A percentile compares a stretch with the other conserved stretches of the same genome.
These are phyloP conservation scores for Basidiobolus meristosporus DNA, from an alignment of 371 early-diverging fungal genomes.

Conservation along the genomic window DNA sequence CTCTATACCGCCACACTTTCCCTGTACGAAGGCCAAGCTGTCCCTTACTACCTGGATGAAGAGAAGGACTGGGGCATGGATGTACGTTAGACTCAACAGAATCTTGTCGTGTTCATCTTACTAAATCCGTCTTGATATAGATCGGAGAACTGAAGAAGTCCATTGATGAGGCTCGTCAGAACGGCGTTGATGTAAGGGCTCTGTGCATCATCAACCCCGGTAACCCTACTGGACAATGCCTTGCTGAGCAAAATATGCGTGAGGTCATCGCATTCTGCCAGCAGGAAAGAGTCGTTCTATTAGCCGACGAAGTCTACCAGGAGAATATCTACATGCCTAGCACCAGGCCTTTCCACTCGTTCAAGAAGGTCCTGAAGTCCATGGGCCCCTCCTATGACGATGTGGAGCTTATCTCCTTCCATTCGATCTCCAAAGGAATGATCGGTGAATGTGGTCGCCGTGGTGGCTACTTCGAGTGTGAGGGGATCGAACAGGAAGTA, in stretches of 20 bases:
- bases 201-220: slow-evolving; percentile 97
- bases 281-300: slow-evolving; percentile 55
- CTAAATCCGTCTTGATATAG: too few species aligned
- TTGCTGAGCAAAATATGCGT: slow-evolving; percentile 60
- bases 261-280: slow-evolving; percentile 79
- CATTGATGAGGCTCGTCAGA: slow-evolving; percentile 35
- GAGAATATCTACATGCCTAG: slow-evolving; percentile 74
- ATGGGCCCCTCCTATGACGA: slow-evolving; percentile 37
- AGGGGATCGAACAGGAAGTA: slow-evolving; percentile 53
- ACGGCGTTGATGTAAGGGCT: slow-evolving; percentile 76
- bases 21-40: slow-evolving; percentile 57
- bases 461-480: slow-evolving; percentile 92
- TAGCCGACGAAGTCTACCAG: slow-evolving; percentile 98
- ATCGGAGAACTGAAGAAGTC: too few species aligned
- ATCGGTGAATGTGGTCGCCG: slow-evolving; percentile 96
- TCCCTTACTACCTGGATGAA: slow-evolving; percentile 87
- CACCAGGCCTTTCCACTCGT: slow-evolving; percentile 76
- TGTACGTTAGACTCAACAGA: slow-evolving; percentile 31
- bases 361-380: slow-evolving; percentile 89
- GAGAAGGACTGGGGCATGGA: slow-evolving; percentile 63
- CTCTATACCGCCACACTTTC: slow-evolving; percentile 92
- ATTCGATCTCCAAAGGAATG: slow-evolving; percentile 93
- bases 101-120: too few species aligned
- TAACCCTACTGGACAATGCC: slow-evolving; percentile 91
- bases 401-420: slow-evolving; percentile 85